phyloP scores from a whole-genome alignment of 2,329 filamentous ascomycete species.

The Penicillium janthinellum region DNA sequence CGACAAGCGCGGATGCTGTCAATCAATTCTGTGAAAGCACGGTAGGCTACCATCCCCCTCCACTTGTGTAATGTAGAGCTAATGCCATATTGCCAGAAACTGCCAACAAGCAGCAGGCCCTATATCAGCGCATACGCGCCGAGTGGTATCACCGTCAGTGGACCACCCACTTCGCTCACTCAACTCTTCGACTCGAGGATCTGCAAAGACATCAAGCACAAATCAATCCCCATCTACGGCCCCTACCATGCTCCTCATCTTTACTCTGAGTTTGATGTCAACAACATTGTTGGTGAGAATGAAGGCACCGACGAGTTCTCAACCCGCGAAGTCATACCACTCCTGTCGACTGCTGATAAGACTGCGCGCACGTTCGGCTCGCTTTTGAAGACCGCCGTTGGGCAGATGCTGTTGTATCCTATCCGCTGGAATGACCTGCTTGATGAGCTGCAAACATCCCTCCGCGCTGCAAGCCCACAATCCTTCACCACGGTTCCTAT shows the following conservation, averaged over 20 bases:
- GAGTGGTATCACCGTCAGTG: not conserved
- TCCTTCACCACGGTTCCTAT: not conserved
- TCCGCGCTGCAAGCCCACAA: not conserved
- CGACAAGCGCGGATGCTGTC: not conserved
- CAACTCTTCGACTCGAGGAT: not conserved
- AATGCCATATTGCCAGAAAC: conserved; percentile 16
- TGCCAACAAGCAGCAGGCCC: not conserved
- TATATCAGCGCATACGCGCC: conserved; percentile 2
- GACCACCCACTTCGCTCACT: not conserved
- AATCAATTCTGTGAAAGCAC: not conserved
- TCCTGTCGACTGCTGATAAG: too few species aligned
- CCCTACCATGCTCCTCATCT: not conserved
- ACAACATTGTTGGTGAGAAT: not conserved
- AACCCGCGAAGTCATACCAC: not conserved
- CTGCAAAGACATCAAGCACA: not conserved
- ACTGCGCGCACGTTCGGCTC: not conserved
- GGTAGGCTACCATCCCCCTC: not conserved
- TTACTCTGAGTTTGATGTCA: not conserved
- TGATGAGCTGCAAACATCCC: not conserved
- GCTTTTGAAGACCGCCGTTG: not conserved
- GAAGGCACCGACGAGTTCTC: not conserved
- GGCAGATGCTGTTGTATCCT: not conserved
- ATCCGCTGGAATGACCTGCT: not conserved
- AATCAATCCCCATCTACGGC: not conserved
- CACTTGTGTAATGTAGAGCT: not conserved